Base-by-base conservation (phyloP, 2,329 filamentous ascomycete genomes). In the Nothophaeocryptopus gaeumannii region DNA sequence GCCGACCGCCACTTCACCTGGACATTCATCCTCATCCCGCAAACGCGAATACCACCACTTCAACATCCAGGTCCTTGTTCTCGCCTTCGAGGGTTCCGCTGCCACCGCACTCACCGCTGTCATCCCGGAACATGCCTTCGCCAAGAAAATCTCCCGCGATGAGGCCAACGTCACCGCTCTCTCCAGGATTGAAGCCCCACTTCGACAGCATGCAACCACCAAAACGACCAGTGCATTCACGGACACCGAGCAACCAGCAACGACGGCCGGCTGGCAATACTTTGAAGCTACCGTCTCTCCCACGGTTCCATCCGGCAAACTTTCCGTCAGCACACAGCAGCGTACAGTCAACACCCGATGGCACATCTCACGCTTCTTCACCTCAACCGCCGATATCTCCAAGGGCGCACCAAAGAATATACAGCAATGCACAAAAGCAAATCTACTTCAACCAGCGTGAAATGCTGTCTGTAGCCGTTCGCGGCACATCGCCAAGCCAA, bases 241-340 rank as follows among this genome's bases (percentile, higher is more conserved):
- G 62, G 41, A 36, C 58, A 26, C 49, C 60, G 48, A 68, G 60
- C 46, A 55, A 64, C 41, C 67, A 68, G 39, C 66, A 67, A 11
- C 67, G 67, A 38, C 63, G 64, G 10, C 50, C 54, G 4, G 34
- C 39, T 36, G 64, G 65, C 42, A 67, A 65, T 41, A 67, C 69
- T 20, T 64, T 78, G 32, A 72, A 72, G 47, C 64, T 78, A 11
- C 74, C 75, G n/a, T 72, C 71, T 1, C 67, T 79, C 35, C 76
- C 76, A 38, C 71, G 74, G 50, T 78, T 77, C 67, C 76, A 79
- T 52, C 76, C 76, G 5, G 74, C 76, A 54, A 78, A 78, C 63
- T 78, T 73, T 59, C 70, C 73, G 8, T 66, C 63, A 3, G 50
- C 56, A 13, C 60, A 66, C 43, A 66, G 60, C 42, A 72, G 70